Evolutionary conservation across 2,329 filamentous ascomycete species (phyloP).

Genomic region (Cytospora piceicola): DNA sequence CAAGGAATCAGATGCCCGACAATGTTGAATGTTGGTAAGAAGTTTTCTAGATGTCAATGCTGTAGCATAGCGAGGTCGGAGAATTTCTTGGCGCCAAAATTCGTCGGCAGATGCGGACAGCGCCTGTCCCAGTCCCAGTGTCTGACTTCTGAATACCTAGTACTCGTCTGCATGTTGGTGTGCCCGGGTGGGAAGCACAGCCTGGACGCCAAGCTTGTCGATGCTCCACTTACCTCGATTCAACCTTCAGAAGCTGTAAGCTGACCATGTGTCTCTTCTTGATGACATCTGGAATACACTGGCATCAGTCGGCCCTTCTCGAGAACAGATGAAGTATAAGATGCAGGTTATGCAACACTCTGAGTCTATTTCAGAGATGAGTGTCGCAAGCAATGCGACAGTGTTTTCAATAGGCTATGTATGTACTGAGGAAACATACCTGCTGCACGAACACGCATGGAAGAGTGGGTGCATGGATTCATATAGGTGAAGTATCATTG

Average conservation of each 20-base stretch:
- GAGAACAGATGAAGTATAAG: background rate
- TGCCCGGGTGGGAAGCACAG: background rate
- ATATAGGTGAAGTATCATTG: background rate
- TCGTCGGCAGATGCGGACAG: no score
- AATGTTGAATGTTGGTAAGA: no score
- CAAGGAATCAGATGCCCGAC: no score
- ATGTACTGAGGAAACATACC: background rate
- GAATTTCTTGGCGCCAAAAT: no score
- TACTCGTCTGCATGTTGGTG: background rate
- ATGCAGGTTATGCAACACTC: background rate
- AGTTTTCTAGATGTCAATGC: no score
- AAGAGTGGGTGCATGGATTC: no score
- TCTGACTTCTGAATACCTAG: no score
- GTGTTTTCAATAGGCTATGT: background rate
- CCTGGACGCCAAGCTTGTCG: background rate
- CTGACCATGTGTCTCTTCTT: background rate
- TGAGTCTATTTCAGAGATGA: background rate
- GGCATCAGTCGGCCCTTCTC: background rate
- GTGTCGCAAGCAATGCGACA: background rate
- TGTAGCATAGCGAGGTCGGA: no score
- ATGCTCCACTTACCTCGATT: background rate
- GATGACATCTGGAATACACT: no score
- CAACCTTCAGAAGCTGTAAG: background rate
- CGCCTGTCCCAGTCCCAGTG: no score
- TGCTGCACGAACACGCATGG: no score